phyloP scores from a whole-genome alignment of 2,329 filamentous ascomycete genomes.

The Pseudocercospora fijiensis region DNA sequence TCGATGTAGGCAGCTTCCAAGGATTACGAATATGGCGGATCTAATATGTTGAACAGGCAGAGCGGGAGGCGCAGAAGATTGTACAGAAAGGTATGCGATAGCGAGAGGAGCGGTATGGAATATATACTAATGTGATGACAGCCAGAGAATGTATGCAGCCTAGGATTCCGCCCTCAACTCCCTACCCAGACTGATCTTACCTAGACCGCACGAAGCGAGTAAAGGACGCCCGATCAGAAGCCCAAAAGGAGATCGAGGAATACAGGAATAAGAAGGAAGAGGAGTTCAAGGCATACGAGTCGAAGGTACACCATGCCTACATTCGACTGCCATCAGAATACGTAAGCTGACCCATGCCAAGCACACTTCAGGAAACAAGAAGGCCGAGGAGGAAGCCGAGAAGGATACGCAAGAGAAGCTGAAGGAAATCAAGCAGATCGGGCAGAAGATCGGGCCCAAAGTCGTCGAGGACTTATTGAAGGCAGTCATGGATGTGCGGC shows the following conservation, averaged over 20 bases:
- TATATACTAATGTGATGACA: constrained; percentile 55
- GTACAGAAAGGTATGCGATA: constrained; percentile 80
- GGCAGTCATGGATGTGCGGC: constrained; percentile 81
- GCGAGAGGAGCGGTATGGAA: constrained; percentile 18
- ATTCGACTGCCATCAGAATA: not conserved
- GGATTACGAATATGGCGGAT: constrained; percentile 38
- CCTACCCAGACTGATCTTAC: constrained; percentile 27
- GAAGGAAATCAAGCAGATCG: constrained; percentile 75
- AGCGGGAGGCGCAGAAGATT: constrained; percentile 98
- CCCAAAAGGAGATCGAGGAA: constrained; percentile 95
- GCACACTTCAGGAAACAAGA: constrained; percentile 89
- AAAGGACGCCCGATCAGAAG: constrained; percentile 92
- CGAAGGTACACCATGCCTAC: constrained; percentile 56
- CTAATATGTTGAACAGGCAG: constrained; percentile 64
- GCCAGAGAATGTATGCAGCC: constrained; percentile 76
- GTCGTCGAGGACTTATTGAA: constrained; percentile 81
- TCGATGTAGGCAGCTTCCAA: constrained; percentile 67
- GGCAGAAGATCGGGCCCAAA: constrained; percentile 73
- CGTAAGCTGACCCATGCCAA: constrained; percentile 41
- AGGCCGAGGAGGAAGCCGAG: constrained; percentile 67
- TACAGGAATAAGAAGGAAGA: constrained; percentile 88
- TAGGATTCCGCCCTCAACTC: not conserved
- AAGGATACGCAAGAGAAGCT: constrained; percentile 80
- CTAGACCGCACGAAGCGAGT: constrained; percentile 92
- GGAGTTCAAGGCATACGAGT: constrained; percentile 93